Base-by-base conservation (phyloP, 2,329 filamentous ascomycete genomes). In the Tolypocladium guangdongense region DNA sequence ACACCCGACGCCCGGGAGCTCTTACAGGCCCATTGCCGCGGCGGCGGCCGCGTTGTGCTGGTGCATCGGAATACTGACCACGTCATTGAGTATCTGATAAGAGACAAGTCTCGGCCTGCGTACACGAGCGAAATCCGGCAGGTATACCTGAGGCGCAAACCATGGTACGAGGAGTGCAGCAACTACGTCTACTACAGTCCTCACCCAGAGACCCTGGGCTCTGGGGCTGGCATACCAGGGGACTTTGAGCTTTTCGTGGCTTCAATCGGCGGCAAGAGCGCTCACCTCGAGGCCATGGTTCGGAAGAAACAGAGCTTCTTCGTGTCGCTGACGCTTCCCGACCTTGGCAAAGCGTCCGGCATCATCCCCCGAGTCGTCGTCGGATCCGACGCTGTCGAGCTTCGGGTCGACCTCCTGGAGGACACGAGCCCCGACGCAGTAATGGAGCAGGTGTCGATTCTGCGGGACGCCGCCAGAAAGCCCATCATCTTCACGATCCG, bases 401-500 rank as follows among this genome's bases (percentile, higher is more conserved):
- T 99, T 51, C 83, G 93, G n/a, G 88, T 96, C 4, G 93, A 99
- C 70, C 74, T 99, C 43, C 78, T 99, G 18, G 79, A 87, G 56
- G 87, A 96, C 63, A 81, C 84, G 6, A 77, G 82, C 4, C 71
- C 83, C 0, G 90, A 95, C 54, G 95, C 87, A 57, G 80, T 99
- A 36, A 82, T 84, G 48, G 82, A 87, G 30, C 91, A 99, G 63
- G 78, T 97, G 39, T 85, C 91, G 1, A 75, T 90, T 53, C 75
- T 99, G 30, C 83, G 92, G 51, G 83, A 84, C 18, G 76, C 77
- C 3, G 84, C 87, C 2, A 78, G 82, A 32, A 75, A 92, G 48
- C 93, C 93, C 1, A 78, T 99, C 45, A 90, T 99, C 58, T 99
- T 95, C 73, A 99, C 93, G 0, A 76, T 99, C 36, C 83, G 93